These are phyloP conservation scores for Oryza nivara DNA, from an alignment of 176 grass and related monocot species.

Conservation along the genomic window DNA sequence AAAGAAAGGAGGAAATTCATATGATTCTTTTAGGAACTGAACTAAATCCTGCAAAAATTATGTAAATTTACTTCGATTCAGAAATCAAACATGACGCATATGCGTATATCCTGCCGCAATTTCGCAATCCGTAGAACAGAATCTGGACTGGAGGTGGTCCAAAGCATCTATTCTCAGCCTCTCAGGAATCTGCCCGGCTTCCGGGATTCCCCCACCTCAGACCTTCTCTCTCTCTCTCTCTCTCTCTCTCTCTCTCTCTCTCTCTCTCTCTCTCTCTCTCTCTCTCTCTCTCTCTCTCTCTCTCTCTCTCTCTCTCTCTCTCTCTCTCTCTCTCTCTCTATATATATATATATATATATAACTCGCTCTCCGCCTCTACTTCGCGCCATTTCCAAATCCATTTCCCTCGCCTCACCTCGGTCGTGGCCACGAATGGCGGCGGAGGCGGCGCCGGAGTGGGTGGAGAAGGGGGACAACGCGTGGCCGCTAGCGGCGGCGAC, in stretches of 20 bases:
- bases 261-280: too few species aligned
- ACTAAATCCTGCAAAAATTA: neutral
- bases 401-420: neutral
- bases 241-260: too few species aligned
- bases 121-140: too few species aligned
- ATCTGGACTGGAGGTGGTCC: neutral
- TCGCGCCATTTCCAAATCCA: neutral
- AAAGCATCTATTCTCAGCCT: neutral
- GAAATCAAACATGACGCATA: neutral
- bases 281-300: too few species aligned
- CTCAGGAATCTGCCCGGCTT: constrained; percentile 33
- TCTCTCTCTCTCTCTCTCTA: too few species aligned
- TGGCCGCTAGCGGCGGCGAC: constrained; percentile 70
- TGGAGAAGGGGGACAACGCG: constrained; percentile 78
- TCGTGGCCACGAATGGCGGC: constrained; percentile 27
- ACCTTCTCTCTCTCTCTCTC: constrained; percentile 14
- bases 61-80: neutral
- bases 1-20: neutral
- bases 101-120: neutral
- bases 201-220: constrained; percentile 12
- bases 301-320: too few species aligned
- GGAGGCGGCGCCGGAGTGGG: constrained; percentile 61
- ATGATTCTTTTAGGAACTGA: neutral
- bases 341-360: neutral
- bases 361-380: neutral